Conservation (phyloP, 257 asterid species). For the Fraxinus pennsylvanica region DNA sequence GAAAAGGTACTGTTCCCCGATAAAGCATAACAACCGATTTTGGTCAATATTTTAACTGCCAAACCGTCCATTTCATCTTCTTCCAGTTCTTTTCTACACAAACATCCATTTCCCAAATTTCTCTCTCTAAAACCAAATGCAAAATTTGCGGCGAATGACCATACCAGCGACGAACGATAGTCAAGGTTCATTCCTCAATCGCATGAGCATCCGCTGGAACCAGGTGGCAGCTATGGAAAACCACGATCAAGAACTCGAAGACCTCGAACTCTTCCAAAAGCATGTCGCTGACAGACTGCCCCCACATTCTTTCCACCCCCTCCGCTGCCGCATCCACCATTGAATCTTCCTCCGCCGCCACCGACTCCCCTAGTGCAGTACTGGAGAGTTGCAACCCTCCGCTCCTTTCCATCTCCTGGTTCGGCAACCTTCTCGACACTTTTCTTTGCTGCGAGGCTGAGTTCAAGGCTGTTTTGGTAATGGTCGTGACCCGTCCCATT, state of each 20-base stretch:
- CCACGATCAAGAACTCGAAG: constrained; percentile 69
- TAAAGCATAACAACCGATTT: constrained; percentile 32
- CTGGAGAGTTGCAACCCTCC: constrained; percentile 18
- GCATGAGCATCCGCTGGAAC: constrained; percentile 95
- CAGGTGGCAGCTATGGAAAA: constrained; percentile 55
- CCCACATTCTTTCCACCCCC: constrained; percentile 47
- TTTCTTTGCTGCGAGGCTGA: constrained; percentile 79
- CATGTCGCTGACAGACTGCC: constrained; percentile 72
- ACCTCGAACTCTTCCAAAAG: constrained; percentile 68
- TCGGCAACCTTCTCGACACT: constrained; percentile 67
- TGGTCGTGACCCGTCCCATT: constrained; percentile 60
- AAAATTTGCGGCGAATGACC: background rate
- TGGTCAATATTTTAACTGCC: constrained; percentile 33
- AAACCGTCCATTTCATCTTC: constrained; percentile 25
- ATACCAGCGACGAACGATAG: constrained; percentile 70
- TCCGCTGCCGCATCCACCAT: constrained; percentile 1
- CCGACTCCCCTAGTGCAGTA: constrained; percentile 33
- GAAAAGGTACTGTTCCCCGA: constrained; percentile 39
- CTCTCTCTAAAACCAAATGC: background rate
- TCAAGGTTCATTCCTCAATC: constrained; percentile 77
- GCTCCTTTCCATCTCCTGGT: constrained; percentile 76
- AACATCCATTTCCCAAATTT: background rate
- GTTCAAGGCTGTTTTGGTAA: constrained; percentile 63
- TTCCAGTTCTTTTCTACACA: background rate
- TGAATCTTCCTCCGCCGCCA: constrained; percentile 16